Base-by-base conservation (phyloP, 2,329 filamentous ascomycete species). In the Rhynchosporium secalis region DNA sequence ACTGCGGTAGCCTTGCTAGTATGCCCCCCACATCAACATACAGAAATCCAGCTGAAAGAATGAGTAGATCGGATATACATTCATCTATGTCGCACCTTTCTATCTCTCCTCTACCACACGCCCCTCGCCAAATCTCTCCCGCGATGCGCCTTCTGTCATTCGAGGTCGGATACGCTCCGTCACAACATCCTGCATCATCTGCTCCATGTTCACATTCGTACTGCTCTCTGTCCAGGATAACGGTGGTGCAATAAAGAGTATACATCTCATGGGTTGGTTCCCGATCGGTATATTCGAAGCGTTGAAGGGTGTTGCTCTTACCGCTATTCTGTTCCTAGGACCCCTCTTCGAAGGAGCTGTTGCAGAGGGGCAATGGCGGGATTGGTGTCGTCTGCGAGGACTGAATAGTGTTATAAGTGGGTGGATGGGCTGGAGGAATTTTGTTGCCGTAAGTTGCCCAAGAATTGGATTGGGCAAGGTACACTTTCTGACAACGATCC, bases 121-220 rank as follows among this genome's bases (percentile, higher is more conserved):
- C 58, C 92, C 93, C 6, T 95, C 91, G 7, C 83, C 86, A 31
- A 85, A 83, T 60, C 83, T 96, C 33, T 91, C 90, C 64, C 87
- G 95, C 73, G 93, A 98, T 83, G 89, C 91, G 33, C 92, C 93
- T 9, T 88, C 89, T 10, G 92, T 96, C 56, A 98, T 99, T 77
- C 88, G 88, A 69, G 90, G 91, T 62, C 88, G 95, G 69, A 89
- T 96, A 70, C 84, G 88, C 61, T 89, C 88, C 58, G 94, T 96
- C 69, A 88, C 86, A 28, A 74, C 90, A 62, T 92, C 91, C 49
- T 95, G 91, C 73, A 73, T 87, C 58, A 71, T 86, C 61, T 90
- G 89, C 76, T 87, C 86, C 41, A 65, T 86, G 56, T 75, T 83
- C 62, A 93, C 92, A 3, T 80, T 90, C 68, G 78, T 85, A 72